Base-by-base conservation (phyloP, 2,329 filamentous ascomycete species). In the Sporothrix luriei region DNA sequence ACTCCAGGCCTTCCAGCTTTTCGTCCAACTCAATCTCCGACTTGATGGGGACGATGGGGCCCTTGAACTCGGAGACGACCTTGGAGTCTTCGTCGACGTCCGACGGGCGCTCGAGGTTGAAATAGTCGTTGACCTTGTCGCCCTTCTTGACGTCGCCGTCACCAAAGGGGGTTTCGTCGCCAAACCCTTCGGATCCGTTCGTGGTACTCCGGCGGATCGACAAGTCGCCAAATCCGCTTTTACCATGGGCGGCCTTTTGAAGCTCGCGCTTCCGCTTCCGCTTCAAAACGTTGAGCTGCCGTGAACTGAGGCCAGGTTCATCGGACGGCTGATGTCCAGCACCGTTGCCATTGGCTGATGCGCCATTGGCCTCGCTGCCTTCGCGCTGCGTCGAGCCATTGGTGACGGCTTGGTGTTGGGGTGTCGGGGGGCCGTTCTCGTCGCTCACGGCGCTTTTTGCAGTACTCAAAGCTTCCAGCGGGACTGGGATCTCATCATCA, bases 61-160 rank as follows among this genome's bases (percentile, higher is more conserved):
- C 96, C 78, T 98, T 98, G 83, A 97, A 98, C 76, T 99, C 95
- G 57, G 93, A 92, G 33, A 98, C 91, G 19, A 99, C 88, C 77
- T 97, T 97, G 5, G 89, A 89, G 62, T 97, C 92, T 77, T 99
- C 95, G 72, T 98, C 94, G 3, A 90, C 85, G 55, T 91, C 90
- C 46, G 87, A 83, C 21, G 88, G 88, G 66, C 93, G 88, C 21
- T 97, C 94, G 19, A 97, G 84, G 40, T 88, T 96, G 80, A 99
- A 97, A 78, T 97, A 98, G 75, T 99, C 95, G 24, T 87, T 82
- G 75, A 88, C 83, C 74, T 88, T 88, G 59, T 87, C 88, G 73
- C 88, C 89, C 73, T 85, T 87, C 73, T 86, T 87, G 0, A 79
- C 74, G 26, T 70, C 65, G 19, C 87, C 85, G 24, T 78, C 75